These are phyloP conservation scores for Dillenia turbinata DNA, from an alignment of 164 flowering plant species.

Conservation along the genomic window DNA sequence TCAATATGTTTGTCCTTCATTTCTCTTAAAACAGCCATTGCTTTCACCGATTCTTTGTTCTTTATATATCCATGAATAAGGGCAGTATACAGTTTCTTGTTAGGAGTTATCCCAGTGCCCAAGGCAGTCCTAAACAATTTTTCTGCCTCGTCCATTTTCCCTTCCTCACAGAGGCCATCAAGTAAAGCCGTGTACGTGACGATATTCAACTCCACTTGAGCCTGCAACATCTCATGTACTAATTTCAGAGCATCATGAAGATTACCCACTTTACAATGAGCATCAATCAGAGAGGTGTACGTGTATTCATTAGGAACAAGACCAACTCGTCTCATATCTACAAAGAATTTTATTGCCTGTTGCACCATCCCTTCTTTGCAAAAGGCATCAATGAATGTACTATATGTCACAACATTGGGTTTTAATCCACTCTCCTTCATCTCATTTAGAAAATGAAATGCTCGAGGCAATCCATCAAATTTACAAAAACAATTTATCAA, in stretches of 20 bases:
- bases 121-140: constrained; percentile 46
- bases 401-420: constrained; percentile 85
- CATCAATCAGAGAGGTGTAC: constrained; percentile 76
- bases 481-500: constrained; percentile 78
- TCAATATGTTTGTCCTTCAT: constrained; percentile 42
- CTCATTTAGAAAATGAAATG: constrained; percentile 51
- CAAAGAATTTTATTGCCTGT: constrained; percentile 63
- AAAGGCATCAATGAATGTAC: constrained; percentile 79
- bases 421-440: constrained; percentile 61
- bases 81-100: constrained; percentile 52
- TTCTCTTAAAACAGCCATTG: constrained; percentile 38
- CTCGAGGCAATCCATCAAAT: constrained; percentile 43
- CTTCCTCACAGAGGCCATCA: constrained; percentile 67
- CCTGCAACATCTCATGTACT: constrained; percentile 58
- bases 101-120: constrained; percentile 46
- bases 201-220: constrained; percentile 44
- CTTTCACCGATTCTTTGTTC: constrained; percentile 38
- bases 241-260: constrained; percentile 51
- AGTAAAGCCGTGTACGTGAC: constrained; percentile 70
- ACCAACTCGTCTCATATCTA: constrained; percentile 69
- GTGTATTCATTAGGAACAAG: constrained; percentile 75
- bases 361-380: constrained; percentile 81
- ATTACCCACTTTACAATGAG: constrained; percentile 62
- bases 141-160: constrained; percentile 60
- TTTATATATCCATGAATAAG: constrained; percentile 69